These are phyloP conservation scores for Artemisia argyi DNA, from an alignment of 129 eudicot species.

Conservation along the genomic window DNA sequence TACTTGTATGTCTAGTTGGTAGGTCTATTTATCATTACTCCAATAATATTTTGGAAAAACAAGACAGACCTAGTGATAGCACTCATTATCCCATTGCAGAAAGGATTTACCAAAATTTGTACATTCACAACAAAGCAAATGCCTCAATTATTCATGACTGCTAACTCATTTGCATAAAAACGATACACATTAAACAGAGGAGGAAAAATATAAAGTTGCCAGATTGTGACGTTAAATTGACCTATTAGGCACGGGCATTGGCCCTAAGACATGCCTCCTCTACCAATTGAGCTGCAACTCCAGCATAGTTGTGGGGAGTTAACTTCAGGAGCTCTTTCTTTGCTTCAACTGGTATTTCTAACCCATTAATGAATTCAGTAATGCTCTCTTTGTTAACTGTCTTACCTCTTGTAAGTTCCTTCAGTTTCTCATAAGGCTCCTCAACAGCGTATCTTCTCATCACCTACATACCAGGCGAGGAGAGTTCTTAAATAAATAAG, in stretches of 20 bases:
- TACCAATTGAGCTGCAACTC: conserved; percentile 72
- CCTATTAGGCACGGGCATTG: not conserved
- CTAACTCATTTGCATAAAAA: conserved; percentile 23
- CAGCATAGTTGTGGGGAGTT: conserved; percentile 80
- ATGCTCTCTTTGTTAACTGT: conserved; percentile 72
- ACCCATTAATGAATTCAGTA: conserved; percentile 56
- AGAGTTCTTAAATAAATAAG: not conserved
- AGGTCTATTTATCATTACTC: no score
- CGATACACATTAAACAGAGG: not conserved
- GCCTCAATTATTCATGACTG: not conserved
- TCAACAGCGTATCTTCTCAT: conserved; percentile 94
- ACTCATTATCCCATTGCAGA: not conserved
- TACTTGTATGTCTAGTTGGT: no score
- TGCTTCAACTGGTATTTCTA: conserved; percentile 73
- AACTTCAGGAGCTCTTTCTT: conserved; percentile 59
- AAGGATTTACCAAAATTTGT: not conserved
- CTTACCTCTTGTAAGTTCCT: conserved; percentile 92
- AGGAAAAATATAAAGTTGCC: conserved; percentile 2
- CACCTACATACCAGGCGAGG: conserved; percentile 42
- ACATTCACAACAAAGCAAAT: not conserved
- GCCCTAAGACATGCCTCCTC: conserved; percentile 39
- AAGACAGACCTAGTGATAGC: not conserved
- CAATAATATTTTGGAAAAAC: no score
- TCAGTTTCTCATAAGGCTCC: conserved; percentile 97
- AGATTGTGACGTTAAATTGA: not conserved